Evolutionary conservation across 805 yeast genomes (phyloP), one percentile per base, ranked within the genome.

Genomic region (Blastobotrys chiropterorum): DNA sequence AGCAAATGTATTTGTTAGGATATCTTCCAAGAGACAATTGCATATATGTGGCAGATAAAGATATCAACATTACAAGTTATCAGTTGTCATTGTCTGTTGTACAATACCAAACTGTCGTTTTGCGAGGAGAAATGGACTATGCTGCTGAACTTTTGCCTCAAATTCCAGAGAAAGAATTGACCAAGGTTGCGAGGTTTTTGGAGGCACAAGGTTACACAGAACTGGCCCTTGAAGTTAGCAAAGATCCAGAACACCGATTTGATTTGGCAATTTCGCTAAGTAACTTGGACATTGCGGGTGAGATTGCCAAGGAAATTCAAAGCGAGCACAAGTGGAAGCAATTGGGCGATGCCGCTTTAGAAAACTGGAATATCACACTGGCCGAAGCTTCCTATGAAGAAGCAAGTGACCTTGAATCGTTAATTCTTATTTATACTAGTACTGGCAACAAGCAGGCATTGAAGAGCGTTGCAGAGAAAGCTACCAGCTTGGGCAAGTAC

Each of bases 31-130:
- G 92, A 64, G 98, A 92, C 64, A 88, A 88, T 62, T 87, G 84
- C 60, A 83, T 94, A 51, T 94, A 90, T 67, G 81, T 94, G 61
- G 82, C 94, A 56, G 99, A 94, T 73, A 90, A 90, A 72, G 90
- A 92, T 55, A 79, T 90, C 64, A 85, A 86, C 58, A 84, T 94
- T 47, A 73, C 85, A 42, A 81, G 95, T 19, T 90, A 90, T 75
- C 82, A 77, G 63, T 77, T 94, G 48, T 87, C 96, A 38, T 72
- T 92, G 38, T 80, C 90, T 7, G 96, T 94, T 2, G 77, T 94
- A 58, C 98, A 92, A 73, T 90, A 90, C 72, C 98, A 94, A 75
- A 94, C 99, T 0, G 81, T 90, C 52, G 96, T 92, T 2, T 77
- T 92, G 70, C 84, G 99, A 67, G 97, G 97, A 48, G 98, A 95